phyloP scores from a whole-genome alignment of 2,329 filamentous ascomycete genomes.

The Piedraia hortae region DNA sequence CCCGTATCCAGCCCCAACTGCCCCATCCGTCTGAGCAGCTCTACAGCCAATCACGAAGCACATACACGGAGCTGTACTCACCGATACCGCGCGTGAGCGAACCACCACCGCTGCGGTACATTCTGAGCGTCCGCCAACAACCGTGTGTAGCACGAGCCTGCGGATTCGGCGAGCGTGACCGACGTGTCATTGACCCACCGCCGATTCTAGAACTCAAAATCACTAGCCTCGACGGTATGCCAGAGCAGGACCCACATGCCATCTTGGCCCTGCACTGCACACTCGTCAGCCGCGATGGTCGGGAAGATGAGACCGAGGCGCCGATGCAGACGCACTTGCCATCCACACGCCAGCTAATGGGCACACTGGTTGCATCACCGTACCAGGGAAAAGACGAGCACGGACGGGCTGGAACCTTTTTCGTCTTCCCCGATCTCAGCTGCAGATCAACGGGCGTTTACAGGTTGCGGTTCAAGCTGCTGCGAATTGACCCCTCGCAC shows the following conservation, averaged over 20 bases:
- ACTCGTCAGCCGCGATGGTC: slow-evolving; percentile 41
- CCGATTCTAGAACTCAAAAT: slow-evolving; percentile 52
- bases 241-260: slow-evolving; percentile 36
- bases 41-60: slow-evolving; percentile 8
- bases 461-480: slow-evolving; percentile 43
- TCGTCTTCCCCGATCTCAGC: slow-evolving; percentile 60
- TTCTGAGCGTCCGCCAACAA: slow-evolving; percentile 43
- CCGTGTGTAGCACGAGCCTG: slow-evolving; percentile 53
- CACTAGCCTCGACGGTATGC: slow-evolving; percentile 27
- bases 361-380: slow-evolving; percentile 46
- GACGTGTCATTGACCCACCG: slow-evolving; percentile 57
- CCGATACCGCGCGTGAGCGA: slow-evolving; percentile 2
- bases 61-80: slow-evolving; percentile 4
- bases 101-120: slow-evolving; percentile 14
- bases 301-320: slow-evolving; percentile 36
- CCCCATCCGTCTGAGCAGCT: slow-evolving; percentile 4
- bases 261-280: slow-evolving; percentile 36
- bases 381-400: slow-evolving; percentile 52
- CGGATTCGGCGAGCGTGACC: slow-evolving; percentile 58
- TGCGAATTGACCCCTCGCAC: slow-evolving; percentile 37
- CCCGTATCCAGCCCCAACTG: too few relatives aligned
- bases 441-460: slow-evolving; percentile 54
- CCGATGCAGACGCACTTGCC: slow-evolving; percentile 21
- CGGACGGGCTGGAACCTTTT: slow-evolving; percentile 50
- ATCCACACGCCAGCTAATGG: slow-evolving; percentile 52